Conservation (phyloP, 441 rosid species). For the Breynia disticha region DNA sequence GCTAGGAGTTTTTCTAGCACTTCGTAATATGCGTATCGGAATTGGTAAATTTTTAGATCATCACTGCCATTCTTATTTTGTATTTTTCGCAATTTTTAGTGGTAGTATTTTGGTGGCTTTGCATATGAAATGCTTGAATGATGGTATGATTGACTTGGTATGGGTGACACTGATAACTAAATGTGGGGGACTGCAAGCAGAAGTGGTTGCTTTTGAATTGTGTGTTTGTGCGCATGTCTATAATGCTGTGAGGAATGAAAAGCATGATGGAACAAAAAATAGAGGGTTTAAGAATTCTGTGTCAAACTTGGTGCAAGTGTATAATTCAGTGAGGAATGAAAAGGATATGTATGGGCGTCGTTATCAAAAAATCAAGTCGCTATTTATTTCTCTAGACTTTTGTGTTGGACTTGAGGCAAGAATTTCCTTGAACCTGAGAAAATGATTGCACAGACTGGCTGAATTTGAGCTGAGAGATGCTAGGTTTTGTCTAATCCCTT, state of each 20-base stretch:
- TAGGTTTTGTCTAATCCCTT: neutral
- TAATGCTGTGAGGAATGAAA: neutral
- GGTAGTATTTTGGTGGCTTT: neutral
- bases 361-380: too few relatives aligned
- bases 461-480: neutral
- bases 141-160: too few relatives aligned
- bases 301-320: too few relatives aligned
- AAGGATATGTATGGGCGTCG: too few relatives aligned
- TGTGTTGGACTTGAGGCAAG: too few relatives aligned
- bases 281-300: too few relatives aligned
- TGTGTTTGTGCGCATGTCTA: neutral
- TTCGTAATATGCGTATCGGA: conserved; percentile 83
- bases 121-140: neutral
- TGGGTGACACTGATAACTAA: too few relatives aligned
- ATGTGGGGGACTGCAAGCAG: neutral
- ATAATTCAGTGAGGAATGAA: too few relatives aligned
- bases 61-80: neutral
- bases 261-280: too few relatives aligned
- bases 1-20: conserved; percentile 90
- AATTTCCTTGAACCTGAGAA: too few relatives aligned
- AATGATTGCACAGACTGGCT: too few relatives aligned
- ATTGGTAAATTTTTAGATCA: conserved; percentile 41
- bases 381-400: too few relatives aligned
- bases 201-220: neutral
- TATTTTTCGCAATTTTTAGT: neutral